Evolutionary conservation across 1,284 basidiomycete species (phyloP).

Genomic region (Mycosarcoma maydis): DNA sequence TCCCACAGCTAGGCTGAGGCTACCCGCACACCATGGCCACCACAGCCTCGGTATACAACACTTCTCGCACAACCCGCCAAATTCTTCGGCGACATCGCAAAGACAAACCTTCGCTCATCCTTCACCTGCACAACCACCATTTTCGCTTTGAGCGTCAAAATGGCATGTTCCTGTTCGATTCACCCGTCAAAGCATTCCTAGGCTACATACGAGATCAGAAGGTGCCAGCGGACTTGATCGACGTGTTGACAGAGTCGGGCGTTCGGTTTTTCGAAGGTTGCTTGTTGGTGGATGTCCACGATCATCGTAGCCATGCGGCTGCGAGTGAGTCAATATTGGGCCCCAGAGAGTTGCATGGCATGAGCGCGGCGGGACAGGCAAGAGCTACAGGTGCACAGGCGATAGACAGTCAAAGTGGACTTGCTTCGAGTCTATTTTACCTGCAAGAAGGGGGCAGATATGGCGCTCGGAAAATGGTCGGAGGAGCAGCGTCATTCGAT

Average conservation of each 20-base stretch:
- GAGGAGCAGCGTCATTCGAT: conserved; percentile 14
- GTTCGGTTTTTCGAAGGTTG: conserved; percentile 64
- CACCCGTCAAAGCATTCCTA: conserved; percentile 61
- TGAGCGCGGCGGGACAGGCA: conserved; percentile 12
- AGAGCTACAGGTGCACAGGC: background rate
- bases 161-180: conserved; percentile 62
- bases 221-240: conserved; percentile 60
- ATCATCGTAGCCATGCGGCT: conserved; percentile 53
- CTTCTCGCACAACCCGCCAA: conserved; percentile 61
- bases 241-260: conserved; percentile 56
- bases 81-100: conserved; percentile 62
- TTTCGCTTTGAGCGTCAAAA: conserved; percentile 64
- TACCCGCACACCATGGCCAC: conserved; percentile 65
- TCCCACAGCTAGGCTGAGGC: no score
- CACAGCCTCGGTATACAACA: conserved; percentile 64
- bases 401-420: conserved; percentile 8
- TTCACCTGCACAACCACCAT: conserved; percentile 60
- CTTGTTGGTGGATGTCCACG: conserved; percentile 63
- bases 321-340: conserved; percentile 12
- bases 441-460: conserved; percentile 55
- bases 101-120: conserved; percentile 57
- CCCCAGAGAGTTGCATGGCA: conserved; percentile 22
- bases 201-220: conserved; percentile 59
- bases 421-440: conserved; percentile 44
- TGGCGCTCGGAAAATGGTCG: conserved; percentile 29